Evolutionary conservation across 495 filamentous ascomycete species (phyloP).

Genomic region (Aspergillus sparsus): DNA sequence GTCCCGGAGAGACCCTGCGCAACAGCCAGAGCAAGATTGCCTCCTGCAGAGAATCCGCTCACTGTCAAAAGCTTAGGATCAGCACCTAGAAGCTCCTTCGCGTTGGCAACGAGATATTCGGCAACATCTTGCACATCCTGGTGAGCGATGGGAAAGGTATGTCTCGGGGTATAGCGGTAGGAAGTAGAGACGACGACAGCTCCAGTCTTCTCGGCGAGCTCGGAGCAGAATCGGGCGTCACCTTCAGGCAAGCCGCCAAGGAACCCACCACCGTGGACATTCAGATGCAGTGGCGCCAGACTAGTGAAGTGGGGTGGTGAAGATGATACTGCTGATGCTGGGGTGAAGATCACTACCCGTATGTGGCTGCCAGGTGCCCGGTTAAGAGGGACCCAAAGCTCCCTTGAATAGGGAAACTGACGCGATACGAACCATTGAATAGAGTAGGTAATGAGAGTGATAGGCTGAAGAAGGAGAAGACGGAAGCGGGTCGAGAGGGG

Average conservation of each 20-base stretch:
- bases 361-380: slow-evolving; percentile 5
- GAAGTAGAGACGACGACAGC: slow-evolving; percentile 16
- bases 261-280: slow-evolving; percentile 20
- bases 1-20: slow-evolving; percentile 10
- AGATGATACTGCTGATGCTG: not conserved
- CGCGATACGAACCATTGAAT: slow-evolving; percentile 11
- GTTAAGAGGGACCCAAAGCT: slow-evolving; percentile 15
- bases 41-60: slow-evolving; percentile 19
- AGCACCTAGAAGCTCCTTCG: slow-evolving; percentile 9
- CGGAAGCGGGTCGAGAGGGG: slow-evolving; percentile 8
- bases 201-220: slow-evolving; percentile 10
- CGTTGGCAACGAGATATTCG: slow-evolving; percentile 1
- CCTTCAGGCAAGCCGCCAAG: slow-evolving; percentile 16
- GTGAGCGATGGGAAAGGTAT: slow-evolving; percentile 14
- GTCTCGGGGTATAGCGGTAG: slow-evolving; percentile 8
- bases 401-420: not conserved
- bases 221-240: slow-evolving; percentile 12
- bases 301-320: not conserved
- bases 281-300: slow-evolving; percentile 12
- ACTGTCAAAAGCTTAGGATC: slow-evolving; percentile 4
- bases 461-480: slow-evolving; percentile 12
- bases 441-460: slow-evolving; percentile 12
- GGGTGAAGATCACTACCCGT: slow-evolving; percentile 10
- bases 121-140: slow-evolving; percentile 17
- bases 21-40: slow-evolving; percentile 14